Base-by-base conservation (phyloP, 169 alveolate genomes). In the Miamiensis avidus region DNA sequence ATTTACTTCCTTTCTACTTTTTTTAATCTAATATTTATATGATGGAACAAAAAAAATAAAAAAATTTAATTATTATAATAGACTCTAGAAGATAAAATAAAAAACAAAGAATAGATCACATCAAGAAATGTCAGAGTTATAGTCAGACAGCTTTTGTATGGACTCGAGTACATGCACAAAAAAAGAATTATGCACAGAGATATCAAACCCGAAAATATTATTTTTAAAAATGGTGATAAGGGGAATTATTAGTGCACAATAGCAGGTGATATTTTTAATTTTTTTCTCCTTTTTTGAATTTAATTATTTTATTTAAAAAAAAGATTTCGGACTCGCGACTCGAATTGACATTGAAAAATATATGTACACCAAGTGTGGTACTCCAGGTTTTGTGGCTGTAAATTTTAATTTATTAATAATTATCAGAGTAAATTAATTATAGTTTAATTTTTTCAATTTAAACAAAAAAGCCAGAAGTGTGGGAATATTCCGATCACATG, bases 361-460 rank as follows among this genome's bases (percentile, higher is more conserved):
- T 69, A 27, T 72, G 74, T 86, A 79, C 64, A 82, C 84, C 0
- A 86, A 81, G 75, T 86, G 90, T 65, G 90, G 90, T 30, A 86
- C 90, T 49, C 90, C 90, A 31, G 90, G 90, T 34, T 86, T 81
- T 81, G 90, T 86, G 0, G 90, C 90, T 31, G 69, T 49, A 49
- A 49, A 11, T 49, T 49, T 49, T 11, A 11, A 49, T 49, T 49
- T 49, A 49, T 49, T 49, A 49, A 49, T 49, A 49, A 49, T 49
- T 49, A 49, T 49, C 4, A 49, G 4, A 49, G 4, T 11, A 49
- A 49, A 49, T 49, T 49, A 49, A 49, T 49, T 11, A 49, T 49
- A 11, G 20, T 49, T 49, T 49, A n/a, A n/a, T n/a, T n/a, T n/a
- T n/a, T n/a, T n/a, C n/a, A n/a, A n/a, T 49, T 49, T 11, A 49